These are phyloP conservation scores for Thielaviopsis ethacetica DNA, from an alignment of 2,329 filamentous ascomycete genomes.

Conservation along the genomic window DNA sequence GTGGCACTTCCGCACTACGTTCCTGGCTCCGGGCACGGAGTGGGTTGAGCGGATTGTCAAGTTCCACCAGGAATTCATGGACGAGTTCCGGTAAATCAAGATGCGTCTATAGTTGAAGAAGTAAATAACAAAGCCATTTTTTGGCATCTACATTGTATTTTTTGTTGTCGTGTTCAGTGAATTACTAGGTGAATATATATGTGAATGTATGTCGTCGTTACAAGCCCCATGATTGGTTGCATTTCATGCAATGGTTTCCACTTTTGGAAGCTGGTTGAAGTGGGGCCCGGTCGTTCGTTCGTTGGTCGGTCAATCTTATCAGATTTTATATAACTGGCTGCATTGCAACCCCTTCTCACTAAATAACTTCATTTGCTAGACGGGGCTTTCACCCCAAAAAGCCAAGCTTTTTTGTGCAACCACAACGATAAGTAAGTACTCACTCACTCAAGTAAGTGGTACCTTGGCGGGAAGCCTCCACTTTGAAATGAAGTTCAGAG, in stretches of 20 bases:
- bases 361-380: neutral
- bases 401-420: too few species aligned
- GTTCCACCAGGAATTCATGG: conserved; percentile 86
- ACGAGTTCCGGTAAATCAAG: conserved; percentile 44
- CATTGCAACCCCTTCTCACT: neutral
- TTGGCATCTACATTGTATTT: too few species aligned
- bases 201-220: neutral
- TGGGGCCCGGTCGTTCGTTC: too few species aligned
- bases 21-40: conserved; percentile 87
- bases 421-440: too few species aligned
- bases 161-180: neutral
- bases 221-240: neutral
- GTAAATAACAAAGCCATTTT: neutral
- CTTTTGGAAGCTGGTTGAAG: neutral
- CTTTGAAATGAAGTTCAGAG: too few species aligned
- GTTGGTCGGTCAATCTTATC: neutral
- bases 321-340: neutral
- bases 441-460: too few species aligned
- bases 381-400: too few species aligned
- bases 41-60: conserved; percentile 78
- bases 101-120: neutral
- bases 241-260: neutral
- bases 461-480: too few species aligned
- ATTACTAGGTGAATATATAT: too few species aligned
- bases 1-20: conserved; percentile 90